Evolutionary conservation across 2,329 filamentous ascomycete genomes (phyloP).

Genomic region (Exophiala alcalophila): DNA sequence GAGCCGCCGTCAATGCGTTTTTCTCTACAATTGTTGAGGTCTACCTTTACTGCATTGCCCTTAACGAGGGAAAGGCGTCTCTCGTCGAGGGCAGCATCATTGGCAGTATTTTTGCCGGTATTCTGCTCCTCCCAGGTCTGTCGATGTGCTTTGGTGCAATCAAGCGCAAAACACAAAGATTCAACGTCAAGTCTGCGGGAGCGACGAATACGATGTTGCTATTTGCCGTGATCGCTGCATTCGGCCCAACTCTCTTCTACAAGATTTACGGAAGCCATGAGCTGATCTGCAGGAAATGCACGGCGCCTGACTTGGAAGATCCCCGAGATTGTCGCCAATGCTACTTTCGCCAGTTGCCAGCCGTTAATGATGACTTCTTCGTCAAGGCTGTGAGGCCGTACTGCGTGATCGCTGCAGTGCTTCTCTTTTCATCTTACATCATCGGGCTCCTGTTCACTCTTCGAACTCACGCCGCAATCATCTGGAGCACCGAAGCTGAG

Average conservation of each 20-base stretch:
- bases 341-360: slow-evolving; percentile 86
- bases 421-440: slow-evolving; percentile 88
- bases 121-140: slow-evolving; percentile 87
- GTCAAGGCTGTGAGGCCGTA: slow-evolving; percentile 87
- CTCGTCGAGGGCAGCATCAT: slow-evolving; percentile 96
- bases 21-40: slow-evolving; percentile 98
- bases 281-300: slow-evolving; percentile 71
- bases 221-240: slow-evolving; percentile 92
- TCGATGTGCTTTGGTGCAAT: slow-evolving; percentile 99
- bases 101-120: slow-evolving; percentile 95
- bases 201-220: slow-evolving; percentile 97
- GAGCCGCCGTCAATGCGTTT: slow-evolving; percentile 95
- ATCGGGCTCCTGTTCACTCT: slow-evolving; percentile 95
- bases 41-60: slow-evolving; percentile 91
- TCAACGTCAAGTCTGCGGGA: slow-evolving; percentile 93
- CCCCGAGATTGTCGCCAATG: slow-evolving; percentile 78
- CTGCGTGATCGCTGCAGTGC: slow-evolving; percentile 79
- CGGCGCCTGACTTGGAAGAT: slow-evolving; percentile 55
- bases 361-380: slow-evolving; percentile 84
- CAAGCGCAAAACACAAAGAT: slow-evolving; percentile 95
- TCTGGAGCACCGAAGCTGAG: slow-evolving; percentile 84
- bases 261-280: slow-evolving; percentile 98
- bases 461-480: slow-evolving; percentile 90
- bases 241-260: slow-evolving; percentile 94
- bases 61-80: slow-evolving; percentile 86